Base-by-base conservation (phyloP, 2,329 filamentous ascomycete genomes). In the Scorias spongiosa region DNA sequence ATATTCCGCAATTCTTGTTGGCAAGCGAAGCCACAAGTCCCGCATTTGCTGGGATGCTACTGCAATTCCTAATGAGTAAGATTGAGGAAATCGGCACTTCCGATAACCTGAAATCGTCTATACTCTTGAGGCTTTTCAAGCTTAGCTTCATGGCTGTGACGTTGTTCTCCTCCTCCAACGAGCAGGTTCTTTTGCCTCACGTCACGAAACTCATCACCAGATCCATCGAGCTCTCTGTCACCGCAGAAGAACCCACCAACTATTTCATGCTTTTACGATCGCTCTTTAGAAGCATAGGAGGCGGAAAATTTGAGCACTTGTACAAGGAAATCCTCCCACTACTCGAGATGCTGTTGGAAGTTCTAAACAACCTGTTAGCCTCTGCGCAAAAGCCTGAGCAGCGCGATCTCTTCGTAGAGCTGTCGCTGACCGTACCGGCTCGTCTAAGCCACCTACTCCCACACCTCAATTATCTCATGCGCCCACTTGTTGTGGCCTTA, bases 81-180 rank as follows among this genome's bases (percentile, higher is more conserved):
- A 93, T 99, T 46, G 84, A 93, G 49, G 84, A 98, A 59, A 87
- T 99, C 38, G 91, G 91, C 17, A 91, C 86, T 0, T 80, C 83
- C 7, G 87, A 98, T 62, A 80, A 91, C 43, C 87, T 85, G 58
- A 93, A 89, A 63, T 89, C 91, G 0, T 89, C 87, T 5, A 94
- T 98, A 40, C 67, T 99, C 29, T 68, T 99, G 42, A 77, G 93
- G 44, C 77, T 99, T 42, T 99, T 96, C 68, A 99, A 99, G 65
- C 67, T 99, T 42, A 93, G 89, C 1, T 98, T 98, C 63, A 98
- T 99, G 91, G 93, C 93, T 0, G 91, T 99, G 34, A 98, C 91
- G 0, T 71, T 99, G 1, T 99, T 98, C 62, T 87, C 87, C 0
- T 74, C 76, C 8, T 88, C 95, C 58, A 99, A 99, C 55, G 91